Evolutionary conservation across 805 yeast genomes (phyloP), one percentile per base, ranked within the genome.

Genomic region (Schizosaccharomyces octosporus): DNA sequence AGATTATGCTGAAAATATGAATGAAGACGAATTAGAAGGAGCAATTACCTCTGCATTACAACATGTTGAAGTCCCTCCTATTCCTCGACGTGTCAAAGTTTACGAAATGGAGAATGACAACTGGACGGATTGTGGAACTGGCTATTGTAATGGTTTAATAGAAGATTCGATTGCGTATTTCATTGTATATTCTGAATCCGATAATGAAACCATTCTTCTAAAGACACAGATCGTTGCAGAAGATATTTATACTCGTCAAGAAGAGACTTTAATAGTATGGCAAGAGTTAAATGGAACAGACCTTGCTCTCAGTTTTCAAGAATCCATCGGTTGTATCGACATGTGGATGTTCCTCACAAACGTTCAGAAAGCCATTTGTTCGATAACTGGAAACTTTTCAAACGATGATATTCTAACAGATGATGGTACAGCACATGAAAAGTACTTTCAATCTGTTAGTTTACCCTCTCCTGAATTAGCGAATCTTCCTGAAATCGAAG

Each of bases 101-200:
- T 93, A 90, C 69, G 76, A 85, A 17, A 74, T 93, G 41, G 82
- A 81, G 48, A 84, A 85, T 36, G 89, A 84, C 59, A 83, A 80
- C 66, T 90, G 98, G 98, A 75, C 81, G 48, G 97, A 90, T 68
- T 80, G 84, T 59, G 97, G 97, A 21, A 88, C 97, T 0, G 97
- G 98, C 0, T 84, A 79, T 69, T 87, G 95, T 67, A 77, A 79
- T 60, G 97, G 97, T 6, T 83, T 81, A 64, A 66, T 83, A 15
- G 76, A 74, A 19, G 65, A 64, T 3, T 62, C 63, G 29, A 9
- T 64, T 32, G n/a, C 95, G 2, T 81, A 74, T 66, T 78, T 89
- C 62, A 69, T 83, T 19, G 97, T 90, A 15, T 75, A 81, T 62
- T 82, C 83, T 70, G 96, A 88, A 69, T 73, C 77, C 36, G 77